Conservation (phyloP, 805 yeast genomes). For the Starmerella riodocensis region DNA sequence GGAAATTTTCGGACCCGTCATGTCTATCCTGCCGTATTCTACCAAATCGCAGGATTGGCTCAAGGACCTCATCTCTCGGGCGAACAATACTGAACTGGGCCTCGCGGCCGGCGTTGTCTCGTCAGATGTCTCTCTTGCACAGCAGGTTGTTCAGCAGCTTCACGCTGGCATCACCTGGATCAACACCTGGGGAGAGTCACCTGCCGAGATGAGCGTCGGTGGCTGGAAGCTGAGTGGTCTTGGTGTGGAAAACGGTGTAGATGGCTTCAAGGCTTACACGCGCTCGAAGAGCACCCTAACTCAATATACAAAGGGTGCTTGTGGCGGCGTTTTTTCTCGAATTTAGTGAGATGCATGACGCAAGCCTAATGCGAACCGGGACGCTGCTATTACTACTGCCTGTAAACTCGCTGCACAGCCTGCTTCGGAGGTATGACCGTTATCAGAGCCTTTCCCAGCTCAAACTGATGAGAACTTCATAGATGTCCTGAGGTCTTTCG, state of each 20-base stretch:
- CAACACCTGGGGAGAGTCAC: conserved; percentile 53
- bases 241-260: conserved; percentile 65
- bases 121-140: conserved; percentile 48
- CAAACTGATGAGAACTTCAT: too few species aligned
- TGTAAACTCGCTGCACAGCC: too few species aligned
- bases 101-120: conserved; percentile 71
- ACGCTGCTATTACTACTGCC: too few species aligned
- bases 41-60: conserved; percentile 58
- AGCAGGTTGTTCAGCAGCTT: conserved; percentile 42
- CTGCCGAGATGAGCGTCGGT: conserved; percentile 57
- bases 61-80: conserved; percentile 57
- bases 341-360: too few species aligned
- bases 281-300: conserved; percentile 63
- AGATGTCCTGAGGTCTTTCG: too few species aligned
- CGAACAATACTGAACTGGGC: conserved; percentile 62
- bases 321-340: conserved; percentile 7
- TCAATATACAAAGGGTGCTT: conserved; percentile 30
- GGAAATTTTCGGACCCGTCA: conserved; percentile 85
- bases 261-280: conserved; percentile 55
- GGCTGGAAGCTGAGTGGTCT: conserved; percentile 66
- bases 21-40: conserved; percentile 53
- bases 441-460: too few species aligned
- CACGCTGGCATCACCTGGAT: conserved; percentile 57
- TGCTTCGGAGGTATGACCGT: too few species aligned
- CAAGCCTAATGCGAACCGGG: too few species aligned